Percentiles rank a stretch among this genome's conserved stretches.
Conservation (phyloP, 306 rosid species). For the Quercus robur region DNA sequence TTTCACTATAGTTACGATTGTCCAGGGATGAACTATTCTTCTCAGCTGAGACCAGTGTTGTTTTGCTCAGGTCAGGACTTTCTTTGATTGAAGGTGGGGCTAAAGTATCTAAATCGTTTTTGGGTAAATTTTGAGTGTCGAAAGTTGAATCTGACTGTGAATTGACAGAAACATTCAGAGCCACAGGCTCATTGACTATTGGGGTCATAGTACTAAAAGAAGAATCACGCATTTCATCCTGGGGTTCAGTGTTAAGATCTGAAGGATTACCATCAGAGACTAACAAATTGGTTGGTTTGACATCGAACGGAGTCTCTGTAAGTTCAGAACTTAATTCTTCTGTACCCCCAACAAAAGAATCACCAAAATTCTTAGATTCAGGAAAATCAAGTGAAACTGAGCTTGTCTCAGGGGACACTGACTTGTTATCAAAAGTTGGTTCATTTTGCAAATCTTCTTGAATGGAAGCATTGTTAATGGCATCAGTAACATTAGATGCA, state of each 20-base stretch:
- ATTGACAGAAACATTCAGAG: constrained; percentile 27
- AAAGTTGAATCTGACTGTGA: constrained; percentile 33
- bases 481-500: constrained; percentile 41
- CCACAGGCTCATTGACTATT: constrained; percentile 25
- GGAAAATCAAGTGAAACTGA: constrained; percentile 23
- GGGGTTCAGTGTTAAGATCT: constrained; percentile 37
- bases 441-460: constrained; percentile 43
- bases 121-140: constrained; percentile 35
- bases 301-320: constrained; percentile 37
- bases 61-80: constrained; percentile 34
- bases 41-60: constrained; percentile 36
- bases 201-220: constrained; percentile 26
- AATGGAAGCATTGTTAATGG: constrained; percentile 32
- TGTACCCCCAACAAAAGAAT: constrained; percentile 43
- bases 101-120: constrained; percentile 32
- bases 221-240: constrained; percentile 40
- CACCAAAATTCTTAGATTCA: constrained; percentile 49
- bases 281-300: constrained; percentile 35
- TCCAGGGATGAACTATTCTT: constrained; percentile 43
- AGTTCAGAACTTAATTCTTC: constrained; percentile 44
- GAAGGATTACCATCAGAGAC: constrained; percentile 31
- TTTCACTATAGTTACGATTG: constrained; percentile 32
- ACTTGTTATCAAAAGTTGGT: constrained; percentile 38
- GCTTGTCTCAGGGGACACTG: constrained; percentile 28
- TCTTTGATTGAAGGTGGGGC: constrained; percentile 37